A percentile compares a stretch with the other conserved stretches of the same genome.
phyloP scores from a whole-genome alignment of 148 eudicot species.

The Rhododendron molle region DNA sequence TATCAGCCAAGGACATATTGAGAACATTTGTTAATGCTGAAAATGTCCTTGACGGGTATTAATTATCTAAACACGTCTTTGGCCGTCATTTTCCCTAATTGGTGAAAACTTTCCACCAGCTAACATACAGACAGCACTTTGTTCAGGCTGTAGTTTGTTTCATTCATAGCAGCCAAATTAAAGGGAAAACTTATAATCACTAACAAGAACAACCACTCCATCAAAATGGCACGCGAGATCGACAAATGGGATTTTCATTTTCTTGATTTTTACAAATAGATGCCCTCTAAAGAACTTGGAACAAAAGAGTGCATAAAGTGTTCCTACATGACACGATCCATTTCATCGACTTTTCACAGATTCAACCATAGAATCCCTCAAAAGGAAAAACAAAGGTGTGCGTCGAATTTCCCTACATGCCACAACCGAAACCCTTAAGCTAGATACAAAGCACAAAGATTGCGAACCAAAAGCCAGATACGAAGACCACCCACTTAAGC shows the following conservation, averaged over 20 bases:
- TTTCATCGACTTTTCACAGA: neutral
- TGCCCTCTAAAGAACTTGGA: neutral
- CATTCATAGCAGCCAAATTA: neutral
- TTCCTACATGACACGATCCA: neutral
- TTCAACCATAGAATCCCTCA: neutral
- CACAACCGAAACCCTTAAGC: neutral
- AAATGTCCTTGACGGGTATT: no score
- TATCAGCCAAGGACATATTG: no score
- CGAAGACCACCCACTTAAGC: neutral
- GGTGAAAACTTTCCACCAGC: neutral
- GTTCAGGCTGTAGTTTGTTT: no score
- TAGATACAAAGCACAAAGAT: neutral
- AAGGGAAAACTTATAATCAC: neutral
- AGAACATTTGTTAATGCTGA: no score
- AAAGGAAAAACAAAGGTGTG: neutral
- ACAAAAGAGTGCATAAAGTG: neutral
- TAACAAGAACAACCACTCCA: neutral
- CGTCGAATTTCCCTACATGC: neutral
- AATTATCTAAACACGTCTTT: no score
- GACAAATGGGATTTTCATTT: neutral
- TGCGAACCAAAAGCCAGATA: neutral
- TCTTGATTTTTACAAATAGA: neutral
- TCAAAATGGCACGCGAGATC: neutral
- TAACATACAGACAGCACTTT: neutral
- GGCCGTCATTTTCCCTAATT: no score